Base-by-base conservation (phyloP, 768 basidiomycete species). In the Xerocomellus amylosporus region DNA sequence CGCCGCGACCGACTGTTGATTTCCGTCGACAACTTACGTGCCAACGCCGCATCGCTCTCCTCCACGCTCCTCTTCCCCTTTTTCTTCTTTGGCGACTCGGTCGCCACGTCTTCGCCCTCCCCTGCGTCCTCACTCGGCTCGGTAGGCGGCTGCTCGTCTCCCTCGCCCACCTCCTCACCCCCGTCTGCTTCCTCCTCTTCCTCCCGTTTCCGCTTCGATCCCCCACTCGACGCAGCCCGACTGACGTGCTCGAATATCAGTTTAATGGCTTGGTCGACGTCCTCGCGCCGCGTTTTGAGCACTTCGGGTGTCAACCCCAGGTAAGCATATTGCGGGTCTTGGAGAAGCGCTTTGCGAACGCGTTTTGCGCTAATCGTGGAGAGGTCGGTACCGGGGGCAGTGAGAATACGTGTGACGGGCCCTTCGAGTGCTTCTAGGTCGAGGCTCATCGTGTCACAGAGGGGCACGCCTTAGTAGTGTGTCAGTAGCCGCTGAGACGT, bases 331-430 rank as follows among this genome's bases (percentile, higher is more conserved):
- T 47, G 43, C 1, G 61, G 58, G 30, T 71, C 64, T 55, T 81
- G 82, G 53, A 81, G 62, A 63, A 58, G 93, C 74, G 84, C 81
- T 65, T 87, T 87, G 59, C 94, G 84, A 63, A 97, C 92, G 72
- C 85, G 85, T 74, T 92, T 96, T 43, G 93, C 93, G 67, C 85
- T 89, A 71, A 93, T 90, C 43, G 86, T 88, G 43, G 76, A 57
- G 63, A 93, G 79, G 77, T 93, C 88, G 44, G 82, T 86, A 44
- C 83, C 85, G 4, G 91, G 91, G 19, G 86, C 85, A 30, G 82
- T 77, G 48, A 93, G 82, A 68, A 93, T 90, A 54, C 77, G 73
- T 59, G 77, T 78, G 65, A 93, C 86, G 55, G 74, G 77, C 13
- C 79, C 77, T 69, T 84, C 80, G 59, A 90, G 77, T 54, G 77